Conservation (phyloP, 23 red algal species). For the Agarophyton chilense region DNA sequence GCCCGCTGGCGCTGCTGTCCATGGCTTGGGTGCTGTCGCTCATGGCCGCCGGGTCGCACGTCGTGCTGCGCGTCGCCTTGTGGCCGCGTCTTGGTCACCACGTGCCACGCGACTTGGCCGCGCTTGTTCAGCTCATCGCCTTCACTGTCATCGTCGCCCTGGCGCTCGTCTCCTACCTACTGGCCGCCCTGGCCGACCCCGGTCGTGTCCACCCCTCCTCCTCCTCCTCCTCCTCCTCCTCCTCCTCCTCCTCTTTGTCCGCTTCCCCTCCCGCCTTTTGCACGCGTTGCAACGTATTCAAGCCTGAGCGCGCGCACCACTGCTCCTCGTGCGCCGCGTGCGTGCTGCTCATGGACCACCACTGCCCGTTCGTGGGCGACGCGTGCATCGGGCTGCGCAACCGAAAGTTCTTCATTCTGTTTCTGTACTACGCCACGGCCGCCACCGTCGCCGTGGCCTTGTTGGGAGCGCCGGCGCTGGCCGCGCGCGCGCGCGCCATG, state of each 20-base stretch:
- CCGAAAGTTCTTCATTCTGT: constrained; percentile 91
- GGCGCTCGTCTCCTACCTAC: constrained; percentile 45
- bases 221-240: too few species aligned
- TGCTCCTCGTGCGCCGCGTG: constrained; percentile 67
- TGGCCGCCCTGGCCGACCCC: constrained; percentile 47
- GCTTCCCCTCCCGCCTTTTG: too few species aligned
- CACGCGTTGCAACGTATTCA: constrained; percentile 63
- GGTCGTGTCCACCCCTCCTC: too few species aligned
- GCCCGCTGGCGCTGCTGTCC: constrained; percentile 40
- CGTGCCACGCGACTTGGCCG: too few species aligned
- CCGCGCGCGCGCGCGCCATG: constrained; percentile 16
- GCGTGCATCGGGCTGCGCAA: constrained; percentile 84
- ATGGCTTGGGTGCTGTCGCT: constrained; percentile 22
- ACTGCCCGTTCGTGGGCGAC: constrained; percentile 72
- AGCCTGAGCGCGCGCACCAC: constrained; percentile 76
- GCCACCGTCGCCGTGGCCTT: too few species aligned
- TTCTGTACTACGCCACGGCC: constrained; percentile 81
- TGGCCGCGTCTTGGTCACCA: constrained; percentile 5
- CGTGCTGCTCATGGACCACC: constrained; percentile 79
- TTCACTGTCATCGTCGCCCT: not conserved
- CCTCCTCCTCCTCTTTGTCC: too few species aligned
- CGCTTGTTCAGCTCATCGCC: too few species aligned
- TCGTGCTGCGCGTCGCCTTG: constrained; percentile 38
- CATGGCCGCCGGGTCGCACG: not conserved
- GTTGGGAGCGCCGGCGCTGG: constrained; percentile 36